Conservation (phyloP, 352 stramenopile species). For the Globisporangium middletonii region DNA sequence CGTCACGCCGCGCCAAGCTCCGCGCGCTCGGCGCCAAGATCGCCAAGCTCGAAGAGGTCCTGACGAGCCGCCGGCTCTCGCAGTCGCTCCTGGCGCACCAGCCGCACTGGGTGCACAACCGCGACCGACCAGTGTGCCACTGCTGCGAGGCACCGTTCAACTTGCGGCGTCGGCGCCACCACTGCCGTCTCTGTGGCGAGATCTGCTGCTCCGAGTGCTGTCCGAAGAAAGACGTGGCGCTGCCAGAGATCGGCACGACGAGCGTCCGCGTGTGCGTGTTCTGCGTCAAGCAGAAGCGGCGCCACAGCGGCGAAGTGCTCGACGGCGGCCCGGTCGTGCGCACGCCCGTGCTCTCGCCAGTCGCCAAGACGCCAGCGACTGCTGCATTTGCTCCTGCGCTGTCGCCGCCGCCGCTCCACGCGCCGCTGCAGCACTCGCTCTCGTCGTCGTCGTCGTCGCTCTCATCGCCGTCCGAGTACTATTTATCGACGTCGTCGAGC, state of each 20-base stretch:
- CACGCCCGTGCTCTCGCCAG: slow-evolving; percentile 16
- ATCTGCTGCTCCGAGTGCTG: slow-evolving; percentile 73
- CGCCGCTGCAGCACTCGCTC: slow-evolving; percentile 7
- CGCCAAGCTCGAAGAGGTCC: slow-evolving; percentile 55
- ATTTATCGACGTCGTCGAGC: slow-evolving; percentile 33
- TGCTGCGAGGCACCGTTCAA: slow-evolving; percentile 63
- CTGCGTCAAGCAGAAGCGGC: slow-evolving; percentile 49
- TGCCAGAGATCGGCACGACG: slow-evolving; percentile 51
- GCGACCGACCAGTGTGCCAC: slow-evolving; percentile 47
- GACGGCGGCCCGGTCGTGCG: slow-evolving; percentile 11
- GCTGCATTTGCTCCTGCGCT: background rate
- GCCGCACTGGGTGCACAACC: slow-evolving; percentile 64
- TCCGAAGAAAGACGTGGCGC: slow-evolving; percentile 74
- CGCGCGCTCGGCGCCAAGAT: slow-evolving; percentile 48
- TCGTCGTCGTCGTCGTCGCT: slow-evolving; percentile 14
- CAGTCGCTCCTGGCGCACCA: slow-evolving; percentile 61
- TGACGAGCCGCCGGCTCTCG: slow-evolving; percentile 65
- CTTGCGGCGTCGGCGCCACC: slow-evolving; percentile 65
- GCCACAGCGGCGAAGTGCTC: slow-evolving; percentile 34
- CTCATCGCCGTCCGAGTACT: slow-evolving; percentile 31
- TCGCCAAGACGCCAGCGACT: background rate
- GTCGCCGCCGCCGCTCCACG: slow-evolving; percentile 13
- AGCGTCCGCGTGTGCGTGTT: slow-evolving; percentile 63
- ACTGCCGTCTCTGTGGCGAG: slow-evolving; percentile 74
- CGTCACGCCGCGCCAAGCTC: slow-evolving; percentile 48